Conservation (phyloP, 2,329 filamentous ascomycete genomes). For the Colletotrichum tropicale region DNA sequence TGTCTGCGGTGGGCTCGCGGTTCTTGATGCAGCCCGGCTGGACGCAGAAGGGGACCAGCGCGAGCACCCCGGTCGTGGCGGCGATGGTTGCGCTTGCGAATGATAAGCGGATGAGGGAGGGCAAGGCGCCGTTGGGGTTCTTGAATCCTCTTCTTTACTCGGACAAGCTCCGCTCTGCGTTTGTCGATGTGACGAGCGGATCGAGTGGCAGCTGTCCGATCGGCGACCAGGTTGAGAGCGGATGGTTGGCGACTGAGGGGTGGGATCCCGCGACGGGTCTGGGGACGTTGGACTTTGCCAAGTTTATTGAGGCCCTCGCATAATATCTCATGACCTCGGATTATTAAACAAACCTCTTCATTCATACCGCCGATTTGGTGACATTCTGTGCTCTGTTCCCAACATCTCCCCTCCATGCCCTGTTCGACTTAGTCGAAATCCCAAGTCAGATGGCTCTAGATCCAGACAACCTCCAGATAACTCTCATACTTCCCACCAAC, state of each 20-base stretch:
- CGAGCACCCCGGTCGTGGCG: constrained; percentile 44
- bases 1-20: constrained; percentile 56
- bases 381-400: neutral
- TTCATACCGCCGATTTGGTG: neutral
- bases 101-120: constrained; percentile 40
- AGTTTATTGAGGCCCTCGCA: neutral
- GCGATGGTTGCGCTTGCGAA: constrained; percentile 47
- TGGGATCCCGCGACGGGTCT: constrained; percentile 4
- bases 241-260: neutral
- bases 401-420: neutral
- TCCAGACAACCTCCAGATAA: neutral
- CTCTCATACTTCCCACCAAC: neutral
- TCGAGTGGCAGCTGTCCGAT: neutral
- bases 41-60: constrained; percentile 32
- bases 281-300: neutral
- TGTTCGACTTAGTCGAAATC: fast-evolving
- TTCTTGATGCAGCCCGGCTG: constrained; percentile 37
- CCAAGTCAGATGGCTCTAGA: neutral
- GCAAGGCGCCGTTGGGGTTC: constrained; percentile 43
- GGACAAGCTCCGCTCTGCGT: neutral
- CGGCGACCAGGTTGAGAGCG: neutral
- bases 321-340: neutral
- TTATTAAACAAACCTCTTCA: fast-evolving
- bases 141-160: constrained; percentile 46
- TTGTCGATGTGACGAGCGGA: neutral